These are phyloP conservation scores for Populus alba DNA, from an alignment of 345 rosid genomes.

Conservation along the genomic window DNA sequence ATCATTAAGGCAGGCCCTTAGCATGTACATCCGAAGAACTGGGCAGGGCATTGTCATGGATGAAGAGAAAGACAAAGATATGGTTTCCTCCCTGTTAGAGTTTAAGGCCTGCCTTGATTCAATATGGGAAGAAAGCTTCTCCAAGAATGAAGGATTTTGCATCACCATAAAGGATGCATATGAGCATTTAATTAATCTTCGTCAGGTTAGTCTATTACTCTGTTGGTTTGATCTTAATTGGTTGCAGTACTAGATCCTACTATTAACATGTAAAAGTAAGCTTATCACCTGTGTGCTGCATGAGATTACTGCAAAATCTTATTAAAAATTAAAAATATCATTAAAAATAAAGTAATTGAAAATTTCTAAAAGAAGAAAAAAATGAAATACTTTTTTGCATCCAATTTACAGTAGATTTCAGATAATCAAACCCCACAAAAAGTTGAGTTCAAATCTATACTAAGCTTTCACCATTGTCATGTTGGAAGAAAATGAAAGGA, in stretches of 20 bases:
- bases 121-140: conserved; percentile 92
- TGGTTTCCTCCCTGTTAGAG: conserved; percentile 82
- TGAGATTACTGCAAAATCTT: background rate
- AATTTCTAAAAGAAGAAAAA: background rate
- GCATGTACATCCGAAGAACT: conserved; percentile 71
- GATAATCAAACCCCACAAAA: background rate
- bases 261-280: background rate
- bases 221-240: conserved; percentile 1
- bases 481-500: background rate
- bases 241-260: background rate
- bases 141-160: conserved; percentile 80
- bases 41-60: conserved; percentile 87
- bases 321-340: background rate
- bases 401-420: background rate
- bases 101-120: conserved; percentile 88
- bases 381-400: background rate
- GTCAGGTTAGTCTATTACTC: conserved; percentile 59
- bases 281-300: background rate
- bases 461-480: background rate
- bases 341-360: background rate
- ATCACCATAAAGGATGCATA: conserved; percentile 91
- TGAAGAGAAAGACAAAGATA: conserved; percentile 97
- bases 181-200: conserved; percentile 92
- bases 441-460: background rate
- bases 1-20: conserved; percentile 75